These are phyloP conservation scores for Aspergillus aculeatinus DNA, from an alignment of 2,329 filamentous ascomycete species.

Conservation along the genomic window DNA sequence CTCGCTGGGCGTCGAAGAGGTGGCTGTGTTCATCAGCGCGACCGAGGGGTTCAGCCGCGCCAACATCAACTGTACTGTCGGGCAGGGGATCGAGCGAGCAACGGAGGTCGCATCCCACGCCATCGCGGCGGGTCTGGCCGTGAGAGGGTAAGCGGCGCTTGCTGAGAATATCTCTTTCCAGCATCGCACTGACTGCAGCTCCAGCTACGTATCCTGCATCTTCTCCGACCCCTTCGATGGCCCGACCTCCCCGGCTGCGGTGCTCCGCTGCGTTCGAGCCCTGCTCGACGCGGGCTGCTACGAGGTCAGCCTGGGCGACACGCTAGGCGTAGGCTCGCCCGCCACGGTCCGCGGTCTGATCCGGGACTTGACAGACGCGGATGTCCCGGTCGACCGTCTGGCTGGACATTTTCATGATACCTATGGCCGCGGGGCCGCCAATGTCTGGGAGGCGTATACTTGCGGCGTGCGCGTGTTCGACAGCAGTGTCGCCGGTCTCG, in stretches of 20 bases:
- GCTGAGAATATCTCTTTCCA: not conserved
- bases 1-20: slow-evolving; percentile 34
- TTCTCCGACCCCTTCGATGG: slow-evolving; percentile 52
- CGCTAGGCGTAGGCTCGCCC: slow-evolving; percentile 80
- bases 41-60: slow-evolving; percentile 45
- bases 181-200: not conserved
- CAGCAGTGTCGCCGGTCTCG: slow-evolving; percentile 73
- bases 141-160: slow-evolving; percentile 32
- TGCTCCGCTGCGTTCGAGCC: slow-evolving; percentile 53
- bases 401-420: slow-evolving; percentile 90
- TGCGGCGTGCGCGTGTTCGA: slow-evolving; percentile 79
- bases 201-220: slow-evolving; percentile 42
- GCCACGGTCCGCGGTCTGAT: slow-evolving; percentile 34
- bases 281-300: slow-evolving; percentile 85
- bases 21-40: slow-evolving; percentile 45
- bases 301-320: slow-evolving; percentile 87
- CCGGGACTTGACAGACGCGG: slow-evolving; percentile 38
- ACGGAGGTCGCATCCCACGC: slow-evolving; percentile 33
- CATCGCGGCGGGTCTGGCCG: slow-evolving; percentile 25
- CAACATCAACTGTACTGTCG: slow-evolving; percentile 45
- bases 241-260: slow-evolving; percentile 51
- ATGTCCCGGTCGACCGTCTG: slow-evolving; percentile 67
- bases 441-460: slow-evolving; percentile 73
- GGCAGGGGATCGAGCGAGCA: slow-evolving; percentile 38
- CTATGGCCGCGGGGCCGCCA: slow-evolving; percentile 81